These are phyloP conservation scores for Citrus medica DNA, from an alignment of 345 rosid species.

Conservation along the genomic window DNA sequence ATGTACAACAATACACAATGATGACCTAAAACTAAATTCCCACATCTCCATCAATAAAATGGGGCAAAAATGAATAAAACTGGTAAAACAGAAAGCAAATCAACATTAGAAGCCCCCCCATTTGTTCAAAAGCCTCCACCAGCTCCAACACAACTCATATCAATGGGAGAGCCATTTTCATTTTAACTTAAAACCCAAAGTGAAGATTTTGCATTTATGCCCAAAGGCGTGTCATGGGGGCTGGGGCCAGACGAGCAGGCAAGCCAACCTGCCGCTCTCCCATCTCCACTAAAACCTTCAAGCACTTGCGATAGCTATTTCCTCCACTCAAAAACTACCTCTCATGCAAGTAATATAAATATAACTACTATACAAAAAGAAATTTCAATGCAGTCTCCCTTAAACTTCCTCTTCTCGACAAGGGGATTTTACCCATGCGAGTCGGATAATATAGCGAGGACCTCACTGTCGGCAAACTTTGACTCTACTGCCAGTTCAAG, in stretches of 20 bases:
- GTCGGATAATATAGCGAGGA: conserved; percentile 64
- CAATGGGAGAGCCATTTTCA: background rate
- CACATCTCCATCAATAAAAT: conserved; percentile 9
- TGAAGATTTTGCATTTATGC: conserved; percentile 26
- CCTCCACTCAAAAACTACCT: conserved; percentile 22
- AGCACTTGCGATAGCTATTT: conserved; percentile 16
- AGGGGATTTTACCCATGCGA: conserved; percentile 41
- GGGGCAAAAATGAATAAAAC: conserved; percentile 16
- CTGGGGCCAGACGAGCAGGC: conserved; percentile 24
- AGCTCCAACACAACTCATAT: conserved; percentile 14
- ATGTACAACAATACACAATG: conserved; percentile 32
- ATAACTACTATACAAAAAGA: conserved; percentile 17
- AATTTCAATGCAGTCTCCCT: conserved; percentile 14
- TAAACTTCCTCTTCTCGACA: background rate
- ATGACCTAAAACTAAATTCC: conserved; percentile 26
- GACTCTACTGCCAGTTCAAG: conserved; percentile 62
- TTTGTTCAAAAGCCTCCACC: conserved; percentile 15
- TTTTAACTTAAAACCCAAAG: conserved; percentile 15
- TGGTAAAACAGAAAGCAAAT: conserved; percentile 17
- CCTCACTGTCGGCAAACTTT: conserved; percentile 53
- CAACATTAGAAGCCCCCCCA: conserved; percentile 11
- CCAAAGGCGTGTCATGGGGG: background rate
- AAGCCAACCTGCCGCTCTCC: conserved; percentile 36
- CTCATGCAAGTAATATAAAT: conserved; percentile 22
- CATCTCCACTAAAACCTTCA: conserved; percentile 12